Evolutionary conservation across 176 grass and related monocot genomes (phyloP), one percentile per base, ranked within the genome.

Genomic region (Puccinellia tenuiflora): DNA sequence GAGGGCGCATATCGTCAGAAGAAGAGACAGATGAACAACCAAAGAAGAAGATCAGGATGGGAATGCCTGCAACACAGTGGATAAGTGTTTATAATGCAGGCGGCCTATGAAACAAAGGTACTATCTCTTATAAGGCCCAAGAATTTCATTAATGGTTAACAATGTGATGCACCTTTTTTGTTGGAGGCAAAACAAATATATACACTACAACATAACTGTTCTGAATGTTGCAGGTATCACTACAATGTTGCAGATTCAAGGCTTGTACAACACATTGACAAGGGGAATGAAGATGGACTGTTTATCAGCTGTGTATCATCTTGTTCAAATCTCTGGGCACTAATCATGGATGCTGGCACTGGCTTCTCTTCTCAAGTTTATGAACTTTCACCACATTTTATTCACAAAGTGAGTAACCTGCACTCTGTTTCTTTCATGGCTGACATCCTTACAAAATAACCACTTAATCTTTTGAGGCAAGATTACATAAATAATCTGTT

Each of bases 301-400:
- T 96, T 92, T 77, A 99, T 99, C 33, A 99, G 97, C 67, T 96
- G 97, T 39, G 91, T 96, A 84, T 68, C 97, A 78, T 96, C 93
- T 80, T 94, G 81, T 86, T 60, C 86, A 56, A 92, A 99, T 92
- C 93, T 99, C 28, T 99, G 97, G 97, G 97, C 93, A 31, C 37
- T 99, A 57, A 96, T 99, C 43, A 99, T 99, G 97, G 97, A 99
- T 92, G 97, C 93, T 77, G 97, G 97, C 69, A 99, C 97, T 61
- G 89, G 88, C 30, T 99, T 96, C 63, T 83, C 71, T n/a, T 80
- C 86, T 79, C 97, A 99, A 92, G 91, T 96, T 75, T 99, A 96
- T 73, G 97, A 99, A 75, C 91, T 92, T 31, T 92, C 93, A 40
- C 77, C 93, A 82, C 92, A 99, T 87, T 99, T 99, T 80, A 90